Evolutionary conservation across 1,139 yeast genomes (phyloP).

Genomic region (Kodamaea ohmeri): DNA sequence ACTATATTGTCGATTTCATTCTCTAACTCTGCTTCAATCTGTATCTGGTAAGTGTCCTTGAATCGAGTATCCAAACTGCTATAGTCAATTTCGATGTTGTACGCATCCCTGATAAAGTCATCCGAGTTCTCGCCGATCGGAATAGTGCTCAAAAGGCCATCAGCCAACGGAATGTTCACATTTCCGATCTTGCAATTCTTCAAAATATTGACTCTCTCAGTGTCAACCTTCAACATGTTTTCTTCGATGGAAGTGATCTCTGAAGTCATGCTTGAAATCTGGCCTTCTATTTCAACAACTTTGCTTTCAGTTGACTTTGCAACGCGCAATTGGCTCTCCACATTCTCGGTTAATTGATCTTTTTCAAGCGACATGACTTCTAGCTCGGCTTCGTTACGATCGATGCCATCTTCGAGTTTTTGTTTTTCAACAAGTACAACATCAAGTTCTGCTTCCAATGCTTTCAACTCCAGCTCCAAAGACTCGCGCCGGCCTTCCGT

Average conservation of each 20-base stretch:
- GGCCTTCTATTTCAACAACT: conserved; percentile 36
- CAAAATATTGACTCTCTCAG: conserved; percentile 60
- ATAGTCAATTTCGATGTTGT: conserved; percentile 58
- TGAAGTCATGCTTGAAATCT: conserved; percentile 29
- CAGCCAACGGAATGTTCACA: conserved; percentile 59
- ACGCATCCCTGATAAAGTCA: conserved; percentile 39
- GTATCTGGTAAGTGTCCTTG: conserved; percentile 32
- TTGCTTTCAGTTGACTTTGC: conserved; percentile 29
- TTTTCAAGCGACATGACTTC: conserved; percentile 45
- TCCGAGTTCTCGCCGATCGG: conserved; percentile 44
- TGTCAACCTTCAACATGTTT: conserved; percentile 50
- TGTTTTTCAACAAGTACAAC: conserved; percentile 30
- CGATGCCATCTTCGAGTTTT: conserved; percentile 37
- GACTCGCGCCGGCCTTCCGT: conserved; percentile 43
- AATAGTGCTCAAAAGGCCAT: conserved; percentile 55
- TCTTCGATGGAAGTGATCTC: conserved; percentile 47
- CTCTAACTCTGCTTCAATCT: conserved; percentile 50
- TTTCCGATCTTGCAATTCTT: conserved; percentile 77
- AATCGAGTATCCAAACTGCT: conserved; percentile 45
- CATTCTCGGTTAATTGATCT: conserved; percentile 20
- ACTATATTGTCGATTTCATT: conserved; percentile 30
- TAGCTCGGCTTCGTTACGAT: conserved; percentile 47
- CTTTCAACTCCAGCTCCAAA: conserved; percentile 31
- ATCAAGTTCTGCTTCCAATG: conserved; percentile 33
- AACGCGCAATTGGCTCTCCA: conserved; percentile 28